Percentiles rank a stretch among this genome's conserved stretches.
phyloP scores from a whole-genome alignment of 2,329 filamentous ascomycete genomes.

The Biscogniauxia sp. region DNA sequence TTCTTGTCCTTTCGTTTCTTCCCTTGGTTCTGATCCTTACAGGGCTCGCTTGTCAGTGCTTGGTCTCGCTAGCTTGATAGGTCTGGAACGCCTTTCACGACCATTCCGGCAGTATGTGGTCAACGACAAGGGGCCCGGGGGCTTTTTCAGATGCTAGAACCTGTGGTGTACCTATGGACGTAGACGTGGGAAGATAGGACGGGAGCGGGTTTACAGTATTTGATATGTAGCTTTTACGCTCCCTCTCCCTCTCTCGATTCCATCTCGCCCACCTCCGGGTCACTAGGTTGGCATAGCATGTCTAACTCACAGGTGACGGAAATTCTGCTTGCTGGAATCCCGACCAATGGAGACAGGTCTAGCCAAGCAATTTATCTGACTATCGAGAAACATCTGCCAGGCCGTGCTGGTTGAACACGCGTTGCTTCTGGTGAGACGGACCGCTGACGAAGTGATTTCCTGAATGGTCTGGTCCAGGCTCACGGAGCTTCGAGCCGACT shows the following conservation, averaged over 20 bases:
- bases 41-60: neutral
- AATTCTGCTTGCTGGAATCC: conserved; percentile 23
- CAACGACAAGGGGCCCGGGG: neutral
- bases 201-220: conserved; percentile 10
- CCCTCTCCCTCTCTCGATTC: conserved; percentile 5
- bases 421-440: conserved; percentile 23
- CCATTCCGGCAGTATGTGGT: neutral
- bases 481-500: conserved; percentile 32
- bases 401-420: conserved; percentile 5
- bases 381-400: conserved; percentile 14
- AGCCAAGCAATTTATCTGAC: conserved; percentile 21
- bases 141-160: neutral
- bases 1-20: neutral
- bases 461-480: conserved; percentile 12
- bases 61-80: neutral
- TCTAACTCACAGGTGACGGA: conserved; percentile 24
- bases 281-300: neutral
- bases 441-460: conserved; percentile 15
- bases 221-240: neutral
- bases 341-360: conserved; percentile 23
- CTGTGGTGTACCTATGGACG: neutral
- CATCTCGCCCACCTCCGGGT: conserved; percentile 15
- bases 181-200: conserved; percentile 2
- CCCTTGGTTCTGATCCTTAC: neutral
- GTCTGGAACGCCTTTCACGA: neutral